These are phyloP conservation scores for Teratosphaeria destructans DNA, from an alignment of 2,329 filamentous ascomycete species.

Conservation along the genomic window DNA sequence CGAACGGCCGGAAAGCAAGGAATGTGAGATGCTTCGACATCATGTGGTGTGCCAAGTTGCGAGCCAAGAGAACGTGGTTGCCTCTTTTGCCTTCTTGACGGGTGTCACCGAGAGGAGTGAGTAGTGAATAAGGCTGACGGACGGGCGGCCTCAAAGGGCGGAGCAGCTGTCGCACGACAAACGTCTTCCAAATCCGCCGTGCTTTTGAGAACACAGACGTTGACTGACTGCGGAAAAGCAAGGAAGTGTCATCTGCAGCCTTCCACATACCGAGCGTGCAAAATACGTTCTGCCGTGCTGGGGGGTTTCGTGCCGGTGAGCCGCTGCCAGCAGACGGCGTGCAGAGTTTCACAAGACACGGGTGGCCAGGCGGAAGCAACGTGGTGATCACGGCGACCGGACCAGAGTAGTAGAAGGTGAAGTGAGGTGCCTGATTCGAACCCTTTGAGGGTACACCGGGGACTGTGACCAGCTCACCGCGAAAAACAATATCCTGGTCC, in stretches of 20 bases:
- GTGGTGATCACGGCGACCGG: neutral
- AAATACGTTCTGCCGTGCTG: neutral
- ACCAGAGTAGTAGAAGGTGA: neutral
- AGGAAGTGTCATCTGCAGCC: neutral
- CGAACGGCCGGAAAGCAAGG: neutral
- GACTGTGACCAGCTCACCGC: neutral
- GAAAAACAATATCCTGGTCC: too few relatives aligned
- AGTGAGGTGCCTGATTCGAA: neutral
- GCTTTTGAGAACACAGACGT: neutral
- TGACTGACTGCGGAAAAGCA: neutral
- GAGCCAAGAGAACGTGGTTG: neutral
- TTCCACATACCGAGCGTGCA: neutral
- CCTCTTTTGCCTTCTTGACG: neutral
- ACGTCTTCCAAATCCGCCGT: neutral
- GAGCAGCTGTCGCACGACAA: neutral
- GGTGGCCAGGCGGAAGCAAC: neutral
- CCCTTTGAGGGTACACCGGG: neutral
- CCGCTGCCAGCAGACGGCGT: neutral
- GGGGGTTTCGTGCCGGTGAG: neutral
- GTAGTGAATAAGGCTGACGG: neutral
- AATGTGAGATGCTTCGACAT: neutral
- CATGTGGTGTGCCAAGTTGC: neutral
- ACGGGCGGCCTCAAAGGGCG: neutral
- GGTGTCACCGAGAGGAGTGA: neutral
- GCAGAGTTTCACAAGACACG: neutral